A percentile compares a stretch with the other conserved stretches of the same genome.
Conservation (phyloP, 2,329 filamentous ascomycete genomes). For the Aureobasidium sp. region DNA sequence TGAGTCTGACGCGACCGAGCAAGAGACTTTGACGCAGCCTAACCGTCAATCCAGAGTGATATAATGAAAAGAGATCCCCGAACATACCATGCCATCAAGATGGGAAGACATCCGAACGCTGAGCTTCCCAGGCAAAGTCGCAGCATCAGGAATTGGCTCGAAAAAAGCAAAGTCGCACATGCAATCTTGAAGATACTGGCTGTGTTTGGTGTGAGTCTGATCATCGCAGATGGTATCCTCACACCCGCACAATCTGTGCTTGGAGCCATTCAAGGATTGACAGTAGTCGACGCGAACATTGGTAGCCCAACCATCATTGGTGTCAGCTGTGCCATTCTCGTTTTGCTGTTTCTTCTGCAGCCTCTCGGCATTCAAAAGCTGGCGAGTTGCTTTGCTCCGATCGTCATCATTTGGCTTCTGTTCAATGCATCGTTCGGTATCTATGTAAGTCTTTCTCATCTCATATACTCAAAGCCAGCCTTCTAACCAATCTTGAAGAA, state of each 20-base stretch:
- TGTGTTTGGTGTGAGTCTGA: constrained; percentile 58
- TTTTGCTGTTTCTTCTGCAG: constrained; percentile 56
- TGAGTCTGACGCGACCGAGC: constrained; percentile 21
- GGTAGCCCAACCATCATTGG: constrained; percentile 52
- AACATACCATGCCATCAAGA: constrained; percentile 45
- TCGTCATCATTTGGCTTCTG: constrained; percentile 58
- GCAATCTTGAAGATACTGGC: constrained; percentile 52
- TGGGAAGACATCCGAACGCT: constrained; percentile 50
- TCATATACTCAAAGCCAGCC: neutral
- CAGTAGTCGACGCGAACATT: constrained; percentile 51
- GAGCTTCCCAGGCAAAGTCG: constrained; percentile 48
- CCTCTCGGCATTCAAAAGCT: constrained; percentile 56
- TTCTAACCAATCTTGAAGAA: constrained; percentile 25
- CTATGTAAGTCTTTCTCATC: constrained; percentile 34
- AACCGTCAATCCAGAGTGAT: constrained; percentile 35
- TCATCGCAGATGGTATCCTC: constrained; percentile 58
- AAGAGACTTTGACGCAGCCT: neutral
- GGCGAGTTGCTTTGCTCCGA: constrained; percentile 54
- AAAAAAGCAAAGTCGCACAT: constrained; percentile 46
- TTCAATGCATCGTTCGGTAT: constrained; percentile 57
- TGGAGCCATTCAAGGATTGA: constrained; percentile 55
- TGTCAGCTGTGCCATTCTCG: constrained; percentile 54
- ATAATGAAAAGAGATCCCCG: constrained; percentile 54
- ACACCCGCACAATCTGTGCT: constrained; percentile 64
- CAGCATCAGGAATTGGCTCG: constrained; percentile 48